A percentile compares a stretch with the other conserved stretches of the same genome.
Conservation (phyloP, 257 asterid genomes). For the Solanum rostratum region DNA sequence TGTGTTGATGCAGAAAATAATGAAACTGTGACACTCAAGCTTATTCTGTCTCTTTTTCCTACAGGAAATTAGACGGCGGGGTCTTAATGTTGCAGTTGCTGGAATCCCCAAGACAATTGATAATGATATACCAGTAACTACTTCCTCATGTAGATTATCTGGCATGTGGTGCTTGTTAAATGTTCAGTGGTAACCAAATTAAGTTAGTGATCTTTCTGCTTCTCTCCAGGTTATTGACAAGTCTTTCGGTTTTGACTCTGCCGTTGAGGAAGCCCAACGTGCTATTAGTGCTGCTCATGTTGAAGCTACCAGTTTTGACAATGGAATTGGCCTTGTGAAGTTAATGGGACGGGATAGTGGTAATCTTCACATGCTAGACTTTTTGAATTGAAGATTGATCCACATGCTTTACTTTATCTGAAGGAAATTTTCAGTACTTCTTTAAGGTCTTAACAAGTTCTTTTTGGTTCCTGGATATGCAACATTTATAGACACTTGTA, state of each 20-base stretch:
- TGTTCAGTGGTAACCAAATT: neutral
- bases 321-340: constrained; percentile 87
- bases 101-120: constrained; percentile 92
- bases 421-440: neutral
- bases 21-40: neutral
- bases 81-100: constrained; percentile 73
- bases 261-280: constrained; percentile 97
- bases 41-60: neutral
- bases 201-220: neutral
- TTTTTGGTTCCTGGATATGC: neutral
- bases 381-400: neutral
- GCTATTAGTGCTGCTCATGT: constrained; percentile 96
- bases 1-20: neutral
- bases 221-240: constrained; percentile 69
- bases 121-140: constrained; percentile 77
- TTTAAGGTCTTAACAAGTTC: neutral
- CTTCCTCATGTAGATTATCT: neutral
- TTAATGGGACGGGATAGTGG: constrained; percentile 90
- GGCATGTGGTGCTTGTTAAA: neutral
- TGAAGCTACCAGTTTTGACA: constrained; percentile 87
- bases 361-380: constrained; percentile 8
- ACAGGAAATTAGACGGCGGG: constrained; percentile 75
- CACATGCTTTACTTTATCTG: neutral
- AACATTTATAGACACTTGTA: neutral
- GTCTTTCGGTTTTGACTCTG: constrained; percentile 90